These are phyloP conservation scores for Nepenthes gracilis DNA, from an alignment of 148 eudicot genomes.

Conservation along the genomic window DNA sequence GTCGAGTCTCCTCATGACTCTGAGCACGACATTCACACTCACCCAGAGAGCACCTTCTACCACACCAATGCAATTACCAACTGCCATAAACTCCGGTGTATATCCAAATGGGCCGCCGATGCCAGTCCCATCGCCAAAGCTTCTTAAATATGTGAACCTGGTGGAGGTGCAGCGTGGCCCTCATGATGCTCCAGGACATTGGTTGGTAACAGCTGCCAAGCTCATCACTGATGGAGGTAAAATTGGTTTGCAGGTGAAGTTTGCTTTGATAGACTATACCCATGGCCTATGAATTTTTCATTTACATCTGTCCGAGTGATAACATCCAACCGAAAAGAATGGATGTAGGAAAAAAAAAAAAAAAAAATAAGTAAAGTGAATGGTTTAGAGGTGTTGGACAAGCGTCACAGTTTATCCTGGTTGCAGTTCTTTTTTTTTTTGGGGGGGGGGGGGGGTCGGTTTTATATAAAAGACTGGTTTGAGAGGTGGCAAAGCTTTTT, in stretches of 20 bases:
- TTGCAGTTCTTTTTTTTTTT: too few relatives aligned
- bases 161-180: conserved; percentile 79
- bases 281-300: conserved; percentile 6
- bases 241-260: conserved; percentile 80
- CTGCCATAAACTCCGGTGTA: conserved; percentile 69
- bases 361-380: too few relatives aligned
- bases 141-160: conserved; percentile 61
- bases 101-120: conserved; percentile 88
- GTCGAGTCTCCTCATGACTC: conserved; percentile 56
- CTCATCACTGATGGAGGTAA: conserved; percentile 74
- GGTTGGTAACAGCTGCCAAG: conserved; percentile 90
- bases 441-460: too few relatives aligned
- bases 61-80: conserved; percentile 48
- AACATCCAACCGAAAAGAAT: neutral
- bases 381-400: too few relatives aligned
- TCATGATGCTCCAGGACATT: conserved; percentile 85
- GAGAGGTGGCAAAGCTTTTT: too few relatives aligned
- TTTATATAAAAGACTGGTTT: too few relatives aligned
- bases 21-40: conserved; percentile 75
- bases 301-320: neutral
- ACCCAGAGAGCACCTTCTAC: conserved; percentile 34
- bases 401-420: too few relatives aligned
- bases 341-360: too few relatives aligned
- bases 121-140: conserved; percentile 49
- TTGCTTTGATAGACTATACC: conserved; percentile 65